Conservation (phyloP, 352 stramenopile genomes). For the Saprolegnia diclina region DNA sequence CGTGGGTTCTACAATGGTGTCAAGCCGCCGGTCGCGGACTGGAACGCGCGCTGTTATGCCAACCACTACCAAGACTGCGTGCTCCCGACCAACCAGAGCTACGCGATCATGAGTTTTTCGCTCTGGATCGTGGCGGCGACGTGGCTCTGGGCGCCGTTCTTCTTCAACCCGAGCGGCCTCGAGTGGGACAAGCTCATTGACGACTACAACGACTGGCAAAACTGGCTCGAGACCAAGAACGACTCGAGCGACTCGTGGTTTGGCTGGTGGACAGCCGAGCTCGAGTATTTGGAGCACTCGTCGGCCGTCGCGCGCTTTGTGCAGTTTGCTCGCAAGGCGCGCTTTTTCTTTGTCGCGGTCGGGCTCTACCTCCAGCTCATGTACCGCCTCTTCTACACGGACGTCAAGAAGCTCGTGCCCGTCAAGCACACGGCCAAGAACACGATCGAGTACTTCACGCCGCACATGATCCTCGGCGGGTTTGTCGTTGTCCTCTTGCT, state of each 20-base stretch:
- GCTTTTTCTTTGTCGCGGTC: constrained; percentile 65
- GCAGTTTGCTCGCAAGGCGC: constrained; percentile 62
- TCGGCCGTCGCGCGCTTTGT: constrained; percentile 52
- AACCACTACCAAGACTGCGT: constrained; percentile 86
- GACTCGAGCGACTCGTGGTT: constrained; percentile 82
- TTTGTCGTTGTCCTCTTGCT: constrained; percentile 63
- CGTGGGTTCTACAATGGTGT: constrained; percentile 61
- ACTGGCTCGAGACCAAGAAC: constrained; percentile 88
- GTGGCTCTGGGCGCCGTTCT: constrained; percentile 82
- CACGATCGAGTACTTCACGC: constrained; percentile 50
- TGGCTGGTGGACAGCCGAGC: constrained; percentile 78
- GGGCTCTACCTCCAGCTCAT: constrained; percentile 73
- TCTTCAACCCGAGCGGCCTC: constrained; percentile 96
- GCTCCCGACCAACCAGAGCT: constrained; percentile 94
- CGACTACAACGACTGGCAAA: constrained; percentile 92
- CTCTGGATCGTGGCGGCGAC: constrained; percentile 85
- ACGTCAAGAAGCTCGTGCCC: not conserved
- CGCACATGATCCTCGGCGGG: constrained; percentile 51
- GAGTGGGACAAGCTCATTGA: constrained; percentile 95
- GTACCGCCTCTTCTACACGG: constrained; percentile 33
- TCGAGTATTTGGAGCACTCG: constrained; percentile 82
- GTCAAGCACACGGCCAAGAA: constrained; percentile 17
- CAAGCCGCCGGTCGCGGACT: constrained; percentile 61
- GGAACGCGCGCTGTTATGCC: constrained; percentile 65
- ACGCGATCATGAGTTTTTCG: constrained; percentile 96